phyloP scores from a whole-genome alignment of 805 yeast species.

The Metschnikowia henanensis region DNA sequence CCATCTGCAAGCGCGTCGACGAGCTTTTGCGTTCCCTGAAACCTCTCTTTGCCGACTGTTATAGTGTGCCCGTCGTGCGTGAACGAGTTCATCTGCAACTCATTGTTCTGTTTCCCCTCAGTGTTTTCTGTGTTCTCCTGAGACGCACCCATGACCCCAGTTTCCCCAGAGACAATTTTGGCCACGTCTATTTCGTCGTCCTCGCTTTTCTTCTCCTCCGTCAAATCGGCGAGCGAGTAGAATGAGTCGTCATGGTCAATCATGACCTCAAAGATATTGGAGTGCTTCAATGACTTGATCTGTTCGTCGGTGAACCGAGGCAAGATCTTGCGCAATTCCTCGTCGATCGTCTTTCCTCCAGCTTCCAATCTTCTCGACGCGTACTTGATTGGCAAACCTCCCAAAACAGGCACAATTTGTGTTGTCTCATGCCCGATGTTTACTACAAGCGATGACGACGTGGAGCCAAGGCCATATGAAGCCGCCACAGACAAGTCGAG shows the following conservation, averaged over 20 bases:
- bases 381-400: constrained; percentile 60
- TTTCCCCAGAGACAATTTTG: constrained; percentile 77
- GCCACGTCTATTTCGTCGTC: constrained; percentile 88
- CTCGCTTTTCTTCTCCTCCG: constrained; percentile 26
- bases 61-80: constrained; percentile 52
- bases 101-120: constrained; percentile 55
- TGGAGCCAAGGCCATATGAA: constrained; percentile 68
- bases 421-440: constrained; percentile 78
- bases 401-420: constrained; percentile 79
- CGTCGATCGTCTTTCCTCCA: constrained; percentile 74
- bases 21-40: constrained; percentile 70
- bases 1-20: constrained; percentile 54
- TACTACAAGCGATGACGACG: constrained; percentile 68
- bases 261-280: constrained; percentile 77
- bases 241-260: constrained; percentile 66
- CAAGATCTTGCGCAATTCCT: constrained; percentile 48
- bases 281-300: constrained; percentile 71
- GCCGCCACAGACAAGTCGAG: constrained; percentile 69
- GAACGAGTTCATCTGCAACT: constrained; percentile 72
- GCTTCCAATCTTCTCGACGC: constrained; percentile 47
- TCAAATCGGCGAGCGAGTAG: constrained; percentile 55
- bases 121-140: constrained; percentile 36
- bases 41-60: constrained; percentile 87
- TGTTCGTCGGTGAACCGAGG: constrained; percentile 59
- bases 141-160: constrained; percentile 27